These are phyloP conservation scores for Candida caryicola DNA, from an alignment of 805 yeast genomes.

Conservation along the genomic window DNA sequence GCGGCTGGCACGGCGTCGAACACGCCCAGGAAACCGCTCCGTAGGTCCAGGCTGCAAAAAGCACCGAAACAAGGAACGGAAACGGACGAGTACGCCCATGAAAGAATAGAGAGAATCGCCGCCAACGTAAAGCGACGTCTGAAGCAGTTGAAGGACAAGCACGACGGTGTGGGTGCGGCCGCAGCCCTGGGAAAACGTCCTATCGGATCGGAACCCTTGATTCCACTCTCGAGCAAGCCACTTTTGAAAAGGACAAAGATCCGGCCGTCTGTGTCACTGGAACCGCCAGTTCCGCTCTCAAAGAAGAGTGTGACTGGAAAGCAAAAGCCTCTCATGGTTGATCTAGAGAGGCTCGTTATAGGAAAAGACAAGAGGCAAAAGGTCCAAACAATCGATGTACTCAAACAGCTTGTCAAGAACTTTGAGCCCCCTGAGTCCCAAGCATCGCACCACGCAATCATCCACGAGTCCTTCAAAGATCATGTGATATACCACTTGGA, in stretches of 20 bases:
- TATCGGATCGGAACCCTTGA: too few species aligned
- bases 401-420: constrained; percentile 29
- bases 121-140: background rate
- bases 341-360: constrained; percentile 25
- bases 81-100: background rate
- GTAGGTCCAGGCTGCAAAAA: too few species aligned
- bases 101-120: background rate
- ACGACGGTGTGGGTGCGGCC: too few species aligned
- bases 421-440: constrained; percentile 20
- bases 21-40: too few species aligned
- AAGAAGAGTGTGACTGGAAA: constrained; percentile 18
- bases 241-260: too few species aligned
- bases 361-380: constrained; percentile 24
- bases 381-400: constrained; percentile 36
- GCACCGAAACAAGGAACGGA: background rate
- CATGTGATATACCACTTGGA: constrained; percentile 27
- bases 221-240: too few species aligned
- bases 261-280: too few species aligned
- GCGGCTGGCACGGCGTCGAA: too few species aligned
- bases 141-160: background rate
- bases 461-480: constrained; percentile 31
- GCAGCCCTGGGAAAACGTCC: too few species aligned
- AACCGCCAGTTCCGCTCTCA: constrained; percentile 11
- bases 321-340: constrained; percentile 29
- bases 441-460: constrained; percentile 17